These are phyloP conservation scores for Protomyces macrosporus DNA, from an alignment of 1,139 yeast species.

Conservation along the genomic window DNA sequence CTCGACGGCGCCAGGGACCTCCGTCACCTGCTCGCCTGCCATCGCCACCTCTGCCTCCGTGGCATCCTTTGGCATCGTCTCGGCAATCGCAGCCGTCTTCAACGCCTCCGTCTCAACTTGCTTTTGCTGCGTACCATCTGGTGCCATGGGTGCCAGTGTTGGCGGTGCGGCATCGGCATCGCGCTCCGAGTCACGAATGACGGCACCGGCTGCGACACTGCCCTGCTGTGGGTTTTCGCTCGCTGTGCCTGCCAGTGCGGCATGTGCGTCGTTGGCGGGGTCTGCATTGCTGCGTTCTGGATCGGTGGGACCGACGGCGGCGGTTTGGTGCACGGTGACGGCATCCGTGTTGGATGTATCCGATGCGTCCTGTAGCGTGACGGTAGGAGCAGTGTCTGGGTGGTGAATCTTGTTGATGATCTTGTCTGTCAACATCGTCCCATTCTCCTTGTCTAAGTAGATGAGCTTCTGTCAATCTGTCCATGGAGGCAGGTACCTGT, in stretches of 20 bases:
- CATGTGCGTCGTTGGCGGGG: not conserved
- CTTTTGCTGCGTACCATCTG: too few species aligned
- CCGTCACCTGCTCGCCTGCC: not conserved
- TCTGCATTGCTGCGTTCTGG: not conserved
- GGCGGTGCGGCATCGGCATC: not conserved
- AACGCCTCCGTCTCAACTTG: too few species aligned
- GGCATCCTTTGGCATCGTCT: not conserved
- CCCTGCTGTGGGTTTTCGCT: not conserved
- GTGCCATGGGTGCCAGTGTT: too few species aligned
- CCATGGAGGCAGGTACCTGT: not conserved
- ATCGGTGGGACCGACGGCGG: not conserved
- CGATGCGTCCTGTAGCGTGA: too few species aligned
- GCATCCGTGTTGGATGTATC: not conserved
- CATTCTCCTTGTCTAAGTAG: not conserved
- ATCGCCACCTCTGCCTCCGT: not conserved
- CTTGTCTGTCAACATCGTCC: not conserved
- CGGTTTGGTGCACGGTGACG: not conserved
- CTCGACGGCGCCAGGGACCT: not conserved
- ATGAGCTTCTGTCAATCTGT: not conserved
- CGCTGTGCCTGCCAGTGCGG: not conserved
- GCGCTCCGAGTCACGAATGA: not conserved
- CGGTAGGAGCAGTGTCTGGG: not conserved
- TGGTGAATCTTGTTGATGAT: not conserved
- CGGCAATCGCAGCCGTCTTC: too few species aligned
- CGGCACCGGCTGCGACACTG: not conserved